These are phyloP conservation scores for Moniliophthora roreri DNA, from an alignment of 1,284 basidiomycete species.

Conservation along the genomic window DNA sequence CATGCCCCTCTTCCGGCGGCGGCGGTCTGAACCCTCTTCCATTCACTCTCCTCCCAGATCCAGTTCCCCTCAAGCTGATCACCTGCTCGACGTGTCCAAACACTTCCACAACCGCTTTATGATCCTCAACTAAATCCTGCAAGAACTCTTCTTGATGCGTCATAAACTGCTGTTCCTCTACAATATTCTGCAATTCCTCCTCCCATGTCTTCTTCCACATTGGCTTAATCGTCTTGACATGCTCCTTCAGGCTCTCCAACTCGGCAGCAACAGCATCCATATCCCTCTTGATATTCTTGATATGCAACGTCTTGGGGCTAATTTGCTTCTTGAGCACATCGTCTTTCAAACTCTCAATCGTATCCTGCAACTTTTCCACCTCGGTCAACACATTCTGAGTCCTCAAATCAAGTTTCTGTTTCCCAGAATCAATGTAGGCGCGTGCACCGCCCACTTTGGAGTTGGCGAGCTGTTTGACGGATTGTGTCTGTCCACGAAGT, in stretches of 20 bases:
- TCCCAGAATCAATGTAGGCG: conserved; percentile 89
- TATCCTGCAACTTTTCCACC: conserved; percentile 93
- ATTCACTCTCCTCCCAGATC: conserved; percentile 35
- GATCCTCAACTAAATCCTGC: conserved; percentile 86
- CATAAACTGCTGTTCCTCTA: conserved; percentile 96
- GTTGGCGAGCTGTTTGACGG: conserved; percentile 83
- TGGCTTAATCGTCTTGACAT: conserved; percentile 89
- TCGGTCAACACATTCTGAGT: conserved; percentile 91
- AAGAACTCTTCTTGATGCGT: conserved; percentile 91
- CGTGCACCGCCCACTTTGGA: conserved; percentile 85
- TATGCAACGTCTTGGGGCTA: conserved; percentile 74
- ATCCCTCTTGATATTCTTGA: conserved; percentile 77
- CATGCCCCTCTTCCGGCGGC: conserved; percentile 61
- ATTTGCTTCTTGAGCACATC: conserved; percentile 91
- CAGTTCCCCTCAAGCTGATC: conserved; percentile 68
- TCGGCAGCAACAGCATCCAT: conserved; percentile 71
- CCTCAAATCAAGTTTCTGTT: conserved; percentile 84
- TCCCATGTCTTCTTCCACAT: conserved; percentile 99
- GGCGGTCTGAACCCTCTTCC: conserved; percentile 53
- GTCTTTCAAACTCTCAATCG: conserved; percentile 87
- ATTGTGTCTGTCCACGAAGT: conserved; percentile 81
- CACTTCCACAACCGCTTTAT: conserved; percentile 84
- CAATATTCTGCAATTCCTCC: conserved; percentile 92
- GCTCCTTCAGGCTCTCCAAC: conserved; percentile 78
- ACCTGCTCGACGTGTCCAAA: conserved; percentile 88